Percentiles rank a stretch among this genome's conserved stretches.
Evolutionary conservation across 148 eudicot genomes (phyloP).

Genomic region (Limonium bicolor): DNA sequence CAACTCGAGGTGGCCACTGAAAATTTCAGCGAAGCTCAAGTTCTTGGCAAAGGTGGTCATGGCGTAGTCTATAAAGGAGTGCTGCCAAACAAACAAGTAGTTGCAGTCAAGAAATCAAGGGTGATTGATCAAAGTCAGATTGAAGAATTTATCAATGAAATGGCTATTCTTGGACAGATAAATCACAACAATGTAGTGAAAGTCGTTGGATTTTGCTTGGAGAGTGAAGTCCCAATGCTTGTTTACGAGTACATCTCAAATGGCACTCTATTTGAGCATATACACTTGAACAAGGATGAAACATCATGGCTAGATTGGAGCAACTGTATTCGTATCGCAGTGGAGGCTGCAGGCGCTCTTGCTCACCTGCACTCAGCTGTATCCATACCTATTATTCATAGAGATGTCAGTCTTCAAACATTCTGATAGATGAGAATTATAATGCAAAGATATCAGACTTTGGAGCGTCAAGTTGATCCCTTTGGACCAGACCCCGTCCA

Average conservation of each 20-base stretch:
- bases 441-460: not conserved
- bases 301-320: not conserved
- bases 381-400: not conserved
- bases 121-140: conserved; percentile 4
- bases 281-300: not conserved
- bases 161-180: no score
- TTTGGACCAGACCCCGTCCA: not conserved
- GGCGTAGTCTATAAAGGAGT: not conserved
- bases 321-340: not conserved
- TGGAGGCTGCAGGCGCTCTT: not conserved
- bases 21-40: not conserved
- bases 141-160: no score
- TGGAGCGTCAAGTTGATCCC: not conserved
- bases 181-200: no score
- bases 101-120: conserved; percentile 7
- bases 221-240: not conserved
- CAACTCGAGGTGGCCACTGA: not conserved
- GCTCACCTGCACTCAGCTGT: not conserved
- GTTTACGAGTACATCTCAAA: not conserved
- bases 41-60: not conserved
- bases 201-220: no score
- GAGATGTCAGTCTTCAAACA: conserved; percentile 1
- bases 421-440: not conserved
- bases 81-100: not conserved
- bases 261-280: not conserved